These are phyloP conservation scores for Ogataea corticis DNA, from an alignment of 805 yeast genomes.

Conservation along the genomic window DNA sequence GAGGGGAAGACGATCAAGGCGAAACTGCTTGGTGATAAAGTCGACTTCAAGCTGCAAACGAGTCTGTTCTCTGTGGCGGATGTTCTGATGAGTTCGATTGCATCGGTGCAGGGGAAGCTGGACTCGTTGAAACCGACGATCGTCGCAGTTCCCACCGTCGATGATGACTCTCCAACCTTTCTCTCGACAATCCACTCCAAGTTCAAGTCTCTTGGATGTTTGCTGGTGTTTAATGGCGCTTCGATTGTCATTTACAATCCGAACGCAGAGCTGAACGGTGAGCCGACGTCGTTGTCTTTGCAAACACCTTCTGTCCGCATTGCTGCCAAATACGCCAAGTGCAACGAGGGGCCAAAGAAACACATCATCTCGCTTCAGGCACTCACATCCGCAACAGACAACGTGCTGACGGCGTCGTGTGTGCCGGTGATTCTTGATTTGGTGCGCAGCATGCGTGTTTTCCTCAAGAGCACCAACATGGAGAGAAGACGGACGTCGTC, in stretches of 20 bases:
- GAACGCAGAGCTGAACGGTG: constrained; percentile 41
- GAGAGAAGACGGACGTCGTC: constrained; percentile 9
- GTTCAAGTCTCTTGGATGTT: constrained; percentile 45
- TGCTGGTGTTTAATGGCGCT: constrained; percentile 69
- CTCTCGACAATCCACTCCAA: constrained; percentile 7
- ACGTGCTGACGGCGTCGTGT: constrained; percentile 68
- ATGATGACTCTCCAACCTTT: not conserved
- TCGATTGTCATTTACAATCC: constrained; percentile 49
- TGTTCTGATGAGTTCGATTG: constrained; percentile 46
- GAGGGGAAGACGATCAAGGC: constrained; percentile 42
- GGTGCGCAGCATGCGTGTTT: constrained; percentile 45
- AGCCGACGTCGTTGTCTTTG: constrained; percentile 54
- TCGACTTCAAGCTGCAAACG: constrained; percentile 66
- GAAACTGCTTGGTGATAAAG: constrained; percentile 62
- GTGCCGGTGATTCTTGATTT: constrained; percentile 75
- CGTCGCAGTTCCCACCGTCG: constrained; percentile 5
- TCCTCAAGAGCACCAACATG: constrained; percentile 38
- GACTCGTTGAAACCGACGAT: constrained; percentile 5
- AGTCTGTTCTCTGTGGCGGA: constrained; percentile 57
- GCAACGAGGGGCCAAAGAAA: constrained; percentile 35
- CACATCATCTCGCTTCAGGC: constrained; percentile 54
- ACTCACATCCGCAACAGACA: constrained; percentile 67
- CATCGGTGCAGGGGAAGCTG: constrained; percentile 31
- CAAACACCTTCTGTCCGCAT: constrained; percentile 76
- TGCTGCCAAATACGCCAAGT: constrained; percentile 52